phyloP scores from a whole-genome alignment of 192 early-diverging fungal genomes.

The Rhizoclosmatium sp. region DNA sequence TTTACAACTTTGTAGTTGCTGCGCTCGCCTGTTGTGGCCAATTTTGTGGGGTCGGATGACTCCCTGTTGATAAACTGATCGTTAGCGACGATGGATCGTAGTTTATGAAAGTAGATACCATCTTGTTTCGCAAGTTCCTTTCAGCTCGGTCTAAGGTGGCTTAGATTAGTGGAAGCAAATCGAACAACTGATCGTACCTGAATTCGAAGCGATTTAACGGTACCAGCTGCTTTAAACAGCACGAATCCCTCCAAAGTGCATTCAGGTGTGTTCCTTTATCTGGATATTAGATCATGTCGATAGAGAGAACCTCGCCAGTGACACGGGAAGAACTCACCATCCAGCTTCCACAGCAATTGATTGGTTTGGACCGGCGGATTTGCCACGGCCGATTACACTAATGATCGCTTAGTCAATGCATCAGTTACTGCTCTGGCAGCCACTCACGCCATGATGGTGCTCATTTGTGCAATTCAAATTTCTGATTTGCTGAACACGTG shows the following conservation, averaged over 20 bases:
- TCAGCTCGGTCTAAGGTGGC: background rate
- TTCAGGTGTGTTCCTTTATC: too few species aligned
- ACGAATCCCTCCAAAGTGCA: constrained; percentile 8
- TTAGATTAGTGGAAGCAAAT: too few species aligned
- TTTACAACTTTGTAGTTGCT: background rate
- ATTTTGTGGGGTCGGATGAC: too few species aligned
- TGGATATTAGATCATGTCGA: too few species aligned
- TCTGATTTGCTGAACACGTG: too few species aligned
- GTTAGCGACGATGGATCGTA: too few species aligned
- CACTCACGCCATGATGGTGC: too few species aligned
- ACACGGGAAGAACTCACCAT: background rate
- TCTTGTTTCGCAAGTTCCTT: constrained; percentile 26
- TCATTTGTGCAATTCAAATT: too few species aligned
- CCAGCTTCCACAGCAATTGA: background rate
- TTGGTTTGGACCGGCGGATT: background rate
- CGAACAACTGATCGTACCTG: background rate
- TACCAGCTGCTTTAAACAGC: constrained; percentile 13
- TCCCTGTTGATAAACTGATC: too few species aligned
- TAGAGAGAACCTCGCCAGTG: too few species aligned
- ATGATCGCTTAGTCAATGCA: background rate
- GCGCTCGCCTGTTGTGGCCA: background rate
- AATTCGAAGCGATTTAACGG: constrained; percentile 23
- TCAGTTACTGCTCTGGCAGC: too few species aligned
- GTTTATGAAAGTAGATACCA: background rate
- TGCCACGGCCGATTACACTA: background rate